Evolutionary conservation across 306 rosid species (phyloP).

Genomic region (Clitoria ternatea): DNA sequence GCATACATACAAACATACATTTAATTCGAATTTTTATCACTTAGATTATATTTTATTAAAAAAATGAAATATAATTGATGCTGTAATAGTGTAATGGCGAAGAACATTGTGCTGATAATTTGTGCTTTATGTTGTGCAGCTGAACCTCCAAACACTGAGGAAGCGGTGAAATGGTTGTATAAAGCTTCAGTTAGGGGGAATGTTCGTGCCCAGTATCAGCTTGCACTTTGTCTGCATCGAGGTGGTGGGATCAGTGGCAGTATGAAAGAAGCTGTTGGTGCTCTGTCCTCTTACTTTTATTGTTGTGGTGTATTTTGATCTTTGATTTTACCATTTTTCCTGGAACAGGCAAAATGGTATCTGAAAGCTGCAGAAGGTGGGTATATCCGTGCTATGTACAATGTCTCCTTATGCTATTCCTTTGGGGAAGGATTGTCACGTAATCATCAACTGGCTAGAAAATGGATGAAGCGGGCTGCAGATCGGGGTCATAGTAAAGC

Average conservation of each 20-base stretch:
- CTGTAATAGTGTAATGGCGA: background rate
- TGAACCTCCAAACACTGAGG: constrained; percentile 63
- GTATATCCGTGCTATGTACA: constrained; percentile 86
- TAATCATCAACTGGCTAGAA: constrained; percentile 57
- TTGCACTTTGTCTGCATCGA: constrained; percentile 80
- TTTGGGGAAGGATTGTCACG: constrained; percentile 66
- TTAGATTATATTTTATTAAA: background rate
- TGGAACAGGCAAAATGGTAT: constrained; percentile 79
- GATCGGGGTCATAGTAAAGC: constrained; percentile 81
- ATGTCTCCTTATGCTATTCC: constrained; percentile 68
- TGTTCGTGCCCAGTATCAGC: constrained; percentile 85
- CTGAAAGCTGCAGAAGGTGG: constrained; percentile 87
- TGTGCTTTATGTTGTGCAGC: constrained; percentile 45
- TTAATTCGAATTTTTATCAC: background rate
- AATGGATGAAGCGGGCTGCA: constrained; percentile 95
- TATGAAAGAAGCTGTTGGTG: constrained; percentile 66
- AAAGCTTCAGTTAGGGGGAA: constrained; percentile 56
- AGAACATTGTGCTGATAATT: constrained; percentile 16
- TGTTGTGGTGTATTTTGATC: background rate
- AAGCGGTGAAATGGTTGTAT: constrained; percentile 68
- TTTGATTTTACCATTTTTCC: constrained; percentile 14
- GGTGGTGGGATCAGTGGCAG: constrained; percentile 43
- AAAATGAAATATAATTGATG: background rate
- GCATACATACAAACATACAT: background rate
- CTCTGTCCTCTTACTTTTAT: constrained; percentile 17